Base-by-base conservation (phyloP, 345 rosid genomes). In the Erucastrum elatum region DNA sequence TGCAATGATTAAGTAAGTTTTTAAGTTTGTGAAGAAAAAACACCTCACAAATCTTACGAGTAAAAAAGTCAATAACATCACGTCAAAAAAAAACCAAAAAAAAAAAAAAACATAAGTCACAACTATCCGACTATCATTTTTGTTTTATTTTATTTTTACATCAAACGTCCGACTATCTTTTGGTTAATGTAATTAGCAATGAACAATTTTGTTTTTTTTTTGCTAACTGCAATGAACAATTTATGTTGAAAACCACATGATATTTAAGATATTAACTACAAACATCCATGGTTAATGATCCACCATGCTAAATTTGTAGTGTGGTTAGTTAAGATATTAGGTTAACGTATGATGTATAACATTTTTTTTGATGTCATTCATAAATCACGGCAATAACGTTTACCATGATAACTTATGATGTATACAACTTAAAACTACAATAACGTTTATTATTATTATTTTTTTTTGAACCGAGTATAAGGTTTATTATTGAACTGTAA, bases 241-340 rank as follows among this genome's bases (percentile, higher is more conserved):
- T 44, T 46, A 35, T 35, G 41, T 59, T 5, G n/a, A 59, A 59
- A 44, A 17, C 46, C 61, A 68, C 41, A 58, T 41, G 34, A 75
- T 58, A 39, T 58, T 12, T 46, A 66, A 16, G 56, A 65, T 25
- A 66, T 25, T 66, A 37, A 71, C 65, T 66, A 66, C 66, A 35
- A 39, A 29, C 49, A n/a, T n/a, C n/a, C n/a, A n/a, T n/a, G n/a
- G n/a, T n/a, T n/a, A n/a, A n/a, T n/a, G n/a, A 44, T 10, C 51
- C 3, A 44, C 12, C 51, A 44, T 44, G 53, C 53, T 46, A 44
- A 10, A 44, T 44, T 11, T 46, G 53, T 41, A 41, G 49, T 41
- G 12, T 41, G 49, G 13, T 41, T 41, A 41, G 13, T 41, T 41
- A 41, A 41, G 13, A 41, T 41, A 41, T 41, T 41, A 41, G 49